Evolutionary conservation across 257 asterid species (phyloP), one percentile per base, ranked within the genome.

Genomic region (Ocimum tenuiflorum): DNA sequence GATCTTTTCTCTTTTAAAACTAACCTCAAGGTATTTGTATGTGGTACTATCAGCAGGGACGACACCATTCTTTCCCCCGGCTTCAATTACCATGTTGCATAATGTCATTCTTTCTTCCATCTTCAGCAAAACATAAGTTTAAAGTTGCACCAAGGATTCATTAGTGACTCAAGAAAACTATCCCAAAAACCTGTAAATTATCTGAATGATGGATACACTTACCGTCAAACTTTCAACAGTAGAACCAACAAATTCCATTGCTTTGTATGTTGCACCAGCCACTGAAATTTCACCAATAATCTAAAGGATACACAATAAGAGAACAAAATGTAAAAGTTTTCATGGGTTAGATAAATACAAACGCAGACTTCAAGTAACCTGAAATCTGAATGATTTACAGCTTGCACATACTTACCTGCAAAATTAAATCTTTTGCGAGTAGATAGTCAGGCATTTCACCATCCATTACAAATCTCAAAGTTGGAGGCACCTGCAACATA

Each of bases 51-150:
- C 97, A 53, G 97, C 97, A 68, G 95, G 99, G 67, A 94, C 82
- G 43, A 94, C 75, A 18, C 98, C 98, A 70, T 91, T 91, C 80
- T 91, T 91, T 36, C 95, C 98, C 19, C 98, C 96, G 47, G 99
- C 99, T 78, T 91, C 97, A 49, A 94, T 85, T 52, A 88, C 99
- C 97, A 94, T 94, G 80, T 81, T 94, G 95, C 99, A 94, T 74
- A 94, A 77, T 62, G 99, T 94, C 97, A 94, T 88, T 78, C 99
- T 85, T 81, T 94, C 99, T 81, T 94, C 99, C 99, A 94, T 94
- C 99, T 94, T 71, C 20, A 12, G 38, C 60, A 69, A 60, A 35
- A 47, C 8, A 47, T n/a, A 67, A 54, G 72, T n/a, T n/a, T n/a
- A n/a, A n/a, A n/a, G n/a, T 48, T 19, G 53, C 20, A 47, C 46